A percentile compares a stretch with the other conserved stretches of the same genome.
phyloP scores from a whole-genome alignment of 1,284 basidiomycete species.

The Cutaneotrichosporon sp. region DNA sequence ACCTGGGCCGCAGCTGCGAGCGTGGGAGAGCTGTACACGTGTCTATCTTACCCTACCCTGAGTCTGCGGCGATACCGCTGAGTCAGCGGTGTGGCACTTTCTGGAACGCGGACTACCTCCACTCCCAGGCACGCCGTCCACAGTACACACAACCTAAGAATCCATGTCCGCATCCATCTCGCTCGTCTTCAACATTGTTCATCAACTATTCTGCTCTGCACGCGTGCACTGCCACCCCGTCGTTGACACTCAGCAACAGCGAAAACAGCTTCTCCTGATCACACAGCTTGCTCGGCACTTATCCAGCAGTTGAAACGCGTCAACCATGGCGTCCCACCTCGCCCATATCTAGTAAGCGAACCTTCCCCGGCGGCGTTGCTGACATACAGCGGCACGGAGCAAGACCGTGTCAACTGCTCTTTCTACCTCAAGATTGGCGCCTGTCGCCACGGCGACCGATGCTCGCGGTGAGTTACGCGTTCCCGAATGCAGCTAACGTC shows the following conservation, averaged over 20 bases:
- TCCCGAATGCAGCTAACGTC: conserved; percentile 33
- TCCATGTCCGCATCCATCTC: too few relatives aligned
- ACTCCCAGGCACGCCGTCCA: too few relatives aligned
- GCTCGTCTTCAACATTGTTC: not conserved
- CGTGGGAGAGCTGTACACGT: conserved; percentile 11
- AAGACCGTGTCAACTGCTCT: conserved; percentile 49
- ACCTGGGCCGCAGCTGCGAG: not conserved
- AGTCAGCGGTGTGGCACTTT: conserved; percentile 13
- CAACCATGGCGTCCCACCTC: conserved; percentile 45
- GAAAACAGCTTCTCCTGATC: conserved; percentile 1
- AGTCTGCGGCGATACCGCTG: conserved; percentile 6
- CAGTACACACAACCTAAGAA: too few relatives aligned
- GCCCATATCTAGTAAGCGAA: conserved; percentile 48
- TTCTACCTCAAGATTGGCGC: conserved; percentile 50
- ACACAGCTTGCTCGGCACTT: conserved; percentile 8
- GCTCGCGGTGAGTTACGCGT: conserved; percentile 38
- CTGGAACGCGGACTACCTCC: too few relatives aligned
- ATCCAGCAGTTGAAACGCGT: not conserved
- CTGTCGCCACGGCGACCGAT: conserved; percentile 47
- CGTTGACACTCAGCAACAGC: not conserved
- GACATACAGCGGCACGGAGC: conserved; percentile 46
- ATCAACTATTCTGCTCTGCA: not conserved
- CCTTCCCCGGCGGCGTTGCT: not conserved
- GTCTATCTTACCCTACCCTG: not conserved
- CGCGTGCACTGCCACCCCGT: not conserved